Conservation (phyloP, 2,329 filamentous ascomycete genomes). For the Cercospora janseana region DNA sequence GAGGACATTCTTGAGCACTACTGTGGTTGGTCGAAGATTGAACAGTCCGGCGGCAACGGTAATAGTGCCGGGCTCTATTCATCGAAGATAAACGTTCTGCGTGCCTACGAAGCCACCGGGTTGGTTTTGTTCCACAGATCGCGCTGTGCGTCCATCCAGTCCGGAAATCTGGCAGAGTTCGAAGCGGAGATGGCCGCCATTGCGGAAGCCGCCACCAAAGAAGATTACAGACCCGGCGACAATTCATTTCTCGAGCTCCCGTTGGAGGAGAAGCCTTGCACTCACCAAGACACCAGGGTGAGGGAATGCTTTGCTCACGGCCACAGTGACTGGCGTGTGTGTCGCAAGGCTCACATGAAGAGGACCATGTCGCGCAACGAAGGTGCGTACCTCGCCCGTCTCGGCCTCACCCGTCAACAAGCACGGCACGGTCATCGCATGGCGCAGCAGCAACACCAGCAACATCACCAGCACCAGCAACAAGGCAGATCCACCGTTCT, state of each 20-base stretch:
- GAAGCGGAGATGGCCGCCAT: constrained; percentile 4
- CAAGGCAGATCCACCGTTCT: not conserved
- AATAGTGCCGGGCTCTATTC: constrained; percentile 22
- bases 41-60: constrained; percentile 26
- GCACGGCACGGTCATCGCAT: constrained; percentile 4
- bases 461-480: not conserved
- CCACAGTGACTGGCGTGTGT: constrained; percentile 20
- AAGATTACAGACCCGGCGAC: constrained; percentile 1
- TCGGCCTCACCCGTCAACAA: constrained; percentile 11
- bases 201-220: constrained; percentile 6
- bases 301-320: constrained; percentile 19
- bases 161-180: constrained; percentile 10
- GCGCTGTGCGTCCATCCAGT: constrained; percentile 1
- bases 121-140: constrained; percentile 11
- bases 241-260: constrained; percentile 14
- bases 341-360: constrained; percentile 8
- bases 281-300: constrained; percentile 12
- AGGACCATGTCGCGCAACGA: constrained; percentile 8
- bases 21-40: constrained; percentile 15
- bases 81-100: constrained; percentile 23
- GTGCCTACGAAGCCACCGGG: constrained; percentile 7
- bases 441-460: not conserved
- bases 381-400: not conserved
- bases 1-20: constrained; percentile 20
- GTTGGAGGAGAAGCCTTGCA: constrained; percentile 1